Evolutionary conservation across 2,329 filamentous ascomycete genomes (phyloP).

Genomic region (Aspergillus ochraceus): DNA sequence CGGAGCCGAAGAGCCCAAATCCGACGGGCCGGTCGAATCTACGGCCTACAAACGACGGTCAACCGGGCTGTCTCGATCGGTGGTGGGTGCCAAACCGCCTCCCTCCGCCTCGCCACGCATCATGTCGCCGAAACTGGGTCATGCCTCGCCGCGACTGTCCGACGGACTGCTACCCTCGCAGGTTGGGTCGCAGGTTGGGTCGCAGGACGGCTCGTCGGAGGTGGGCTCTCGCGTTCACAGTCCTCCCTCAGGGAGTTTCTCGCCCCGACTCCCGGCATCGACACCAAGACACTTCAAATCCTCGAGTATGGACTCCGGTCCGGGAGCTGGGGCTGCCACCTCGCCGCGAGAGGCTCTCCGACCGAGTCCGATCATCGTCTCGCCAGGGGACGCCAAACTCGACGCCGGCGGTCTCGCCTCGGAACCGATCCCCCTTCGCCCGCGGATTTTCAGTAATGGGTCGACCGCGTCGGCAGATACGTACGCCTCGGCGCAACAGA

Average conservation of each 20-base stretch:
- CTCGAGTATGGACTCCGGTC: constrained; percentile 33
- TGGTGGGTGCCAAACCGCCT: constrained; percentile 20
- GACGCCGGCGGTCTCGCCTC: constrained; percentile 22
- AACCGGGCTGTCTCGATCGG: constrained; percentile 29
- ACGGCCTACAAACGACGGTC: constrained; percentile 29
- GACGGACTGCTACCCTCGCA: constrained; percentile 20
- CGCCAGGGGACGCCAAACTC: constrained; percentile 22
- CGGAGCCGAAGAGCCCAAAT: constrained; percentile 33
- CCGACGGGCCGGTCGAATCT: constrained; percentile 22
- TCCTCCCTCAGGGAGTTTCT: constrained; percentile 21
- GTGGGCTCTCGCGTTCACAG: constrained; percentile 19
- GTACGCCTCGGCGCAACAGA: constrained; percentile 54
- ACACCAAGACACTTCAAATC: constrained; percentile 32
- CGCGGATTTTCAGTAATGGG: constrained; percentile 36
- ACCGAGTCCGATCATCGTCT: constrained; percentile 33
- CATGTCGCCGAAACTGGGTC: constrained; percentile 30
- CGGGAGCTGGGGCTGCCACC: constrained; percentile 8
- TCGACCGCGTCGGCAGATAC: constrained; percentile 38
- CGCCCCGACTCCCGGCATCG: constrained; percentile 14
- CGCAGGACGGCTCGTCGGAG: constrained; percentile 22
- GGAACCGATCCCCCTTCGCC: constrained; percentile 28
- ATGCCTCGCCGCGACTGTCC: constrained; percentile 24
- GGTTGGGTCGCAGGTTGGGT: constrained; percentile 15
- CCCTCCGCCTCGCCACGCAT: constrained; percentile 30
- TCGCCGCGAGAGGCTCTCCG: constrained; percentile 24